Percentiles rank a stretch among this genome's conserved stretches.
Evolutionary conservation across 2,329 filamentous ascomycete genomes (phyloP).

Genomic region (Delphinella strobiligena): DNA sequence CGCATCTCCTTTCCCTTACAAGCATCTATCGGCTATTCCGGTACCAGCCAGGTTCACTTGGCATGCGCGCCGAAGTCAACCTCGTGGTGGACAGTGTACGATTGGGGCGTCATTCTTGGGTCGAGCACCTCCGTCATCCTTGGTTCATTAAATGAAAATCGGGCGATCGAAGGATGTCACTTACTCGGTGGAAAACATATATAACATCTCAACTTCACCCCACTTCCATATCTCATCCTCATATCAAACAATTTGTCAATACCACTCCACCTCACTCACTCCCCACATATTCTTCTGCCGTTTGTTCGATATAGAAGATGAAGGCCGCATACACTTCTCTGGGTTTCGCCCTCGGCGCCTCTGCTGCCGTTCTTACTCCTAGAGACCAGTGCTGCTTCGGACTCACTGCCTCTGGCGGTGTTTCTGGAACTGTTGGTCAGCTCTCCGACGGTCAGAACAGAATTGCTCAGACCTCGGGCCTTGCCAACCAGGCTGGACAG

Average conservation of each 20-base stretch:
- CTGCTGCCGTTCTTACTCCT: constrained; percentile 2
- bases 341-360: constrained; percentile 9
- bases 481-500: constrained; percentile 23
- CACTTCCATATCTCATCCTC: no score
- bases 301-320: constrained; percentile 5
- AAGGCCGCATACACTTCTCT: constrained; percentile 8
- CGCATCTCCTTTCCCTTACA: background rate
- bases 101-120: no score
- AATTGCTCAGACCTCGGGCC: constrained; percentile 30
- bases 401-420: constrained; percentile 36
- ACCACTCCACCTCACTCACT: background rate
- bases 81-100: no score
- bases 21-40: background rate
- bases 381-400: constrained; percentile 32
- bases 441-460: constrained; percentile 48
- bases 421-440: constrained; percentile 44
- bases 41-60: no score
- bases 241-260: background rate
- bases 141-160: no score
- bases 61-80: no score
- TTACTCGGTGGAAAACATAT: no score
- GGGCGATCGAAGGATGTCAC: no score
- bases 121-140: no score
- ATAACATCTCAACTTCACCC: no score
- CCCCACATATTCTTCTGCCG: background rate